Evolutionary conservation across 2,329 filamentous ascomycete genomes (phyloP).

Genomic region (Aspergillus floridensis): DNA sequence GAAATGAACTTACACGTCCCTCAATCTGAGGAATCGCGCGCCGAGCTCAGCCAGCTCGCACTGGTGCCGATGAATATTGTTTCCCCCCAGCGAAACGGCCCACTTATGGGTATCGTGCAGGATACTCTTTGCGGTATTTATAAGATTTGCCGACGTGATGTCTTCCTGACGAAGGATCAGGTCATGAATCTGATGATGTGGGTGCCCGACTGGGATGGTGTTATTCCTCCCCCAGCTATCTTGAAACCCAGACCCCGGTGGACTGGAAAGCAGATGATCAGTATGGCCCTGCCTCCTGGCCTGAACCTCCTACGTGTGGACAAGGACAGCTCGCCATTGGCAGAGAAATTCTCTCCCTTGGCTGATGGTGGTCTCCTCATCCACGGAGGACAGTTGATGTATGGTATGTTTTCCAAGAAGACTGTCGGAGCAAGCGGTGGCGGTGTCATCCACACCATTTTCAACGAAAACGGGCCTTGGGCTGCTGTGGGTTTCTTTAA

Average conservation of each 20-base stretch:
- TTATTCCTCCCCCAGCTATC: conserved; percentile 91
- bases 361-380: conserved; percentile 79
- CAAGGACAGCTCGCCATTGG: conserved; percentile 58
- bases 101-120: conserved; percentile 99
- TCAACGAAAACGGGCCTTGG: conserved; percentile 85
- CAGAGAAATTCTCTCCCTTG: conserved; percentile 57
- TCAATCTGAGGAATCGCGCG: conserved; percentile 92
- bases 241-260: conserved; percentile 87
- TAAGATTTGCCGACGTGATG: conserved; percentile 91
- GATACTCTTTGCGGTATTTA: conserved; percentile 95
- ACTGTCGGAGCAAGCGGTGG: conserved; percentile 83
- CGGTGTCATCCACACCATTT: conserved; percentile 93
- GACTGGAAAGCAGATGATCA: conserved; percentile 98
- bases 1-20: conserved; percentile 99
- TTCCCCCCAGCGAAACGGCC: conserved; percentile 92
- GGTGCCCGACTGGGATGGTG: conserved; percentile 96
- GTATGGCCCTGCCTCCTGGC: conserved; percentile 82
- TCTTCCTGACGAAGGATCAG: conserved; percentile 83
- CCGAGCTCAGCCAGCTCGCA: conserved; percentile 90
- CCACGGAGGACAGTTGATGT: conserved; percentile 83
- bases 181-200: conserved; percentile 97
- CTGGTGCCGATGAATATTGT: conserved; percentile 99
- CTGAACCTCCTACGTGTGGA: conserved; percentile 71
- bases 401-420: conserved; percentile 90
- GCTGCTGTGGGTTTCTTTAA: conserved; percentile 95